phyloP scores from a whole-genome alignment of 441 rosid genomes.

The Populus trichocarpa region DNA sequence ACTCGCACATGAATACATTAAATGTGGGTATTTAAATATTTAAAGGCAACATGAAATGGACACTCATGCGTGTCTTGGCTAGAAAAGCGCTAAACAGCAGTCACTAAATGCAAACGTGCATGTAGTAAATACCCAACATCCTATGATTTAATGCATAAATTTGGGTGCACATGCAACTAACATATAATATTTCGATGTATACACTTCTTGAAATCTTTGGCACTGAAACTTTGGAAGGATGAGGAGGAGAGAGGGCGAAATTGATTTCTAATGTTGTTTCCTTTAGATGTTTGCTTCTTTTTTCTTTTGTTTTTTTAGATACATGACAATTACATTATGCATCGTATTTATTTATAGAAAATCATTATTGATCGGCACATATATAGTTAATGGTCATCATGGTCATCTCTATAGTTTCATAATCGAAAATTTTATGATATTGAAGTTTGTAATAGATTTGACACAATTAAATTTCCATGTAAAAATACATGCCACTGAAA shows the following conservation, averaged over 20 bases:
- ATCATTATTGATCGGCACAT: too few relatives aligned
- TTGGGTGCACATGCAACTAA: slow-evolving; percentile 35
- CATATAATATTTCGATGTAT: not conserved
- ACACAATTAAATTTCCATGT: too few relatives aligned
- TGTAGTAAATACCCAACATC: slow-evolving; percentile 47
- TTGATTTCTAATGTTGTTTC: slow-evolving; percentile 17
- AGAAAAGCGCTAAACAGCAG: slow-evolving; percentile 36
- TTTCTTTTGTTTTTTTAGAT: not conserved
- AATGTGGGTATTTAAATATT: slow-evolving; percentile 31
- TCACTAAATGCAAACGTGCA: slow-evolving; percentile 50
- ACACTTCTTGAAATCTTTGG: not conserved
- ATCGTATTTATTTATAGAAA: too few relatives aligned
- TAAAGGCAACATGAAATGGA: slow-evolving; percentile 27
- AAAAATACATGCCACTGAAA: too few relatives aligned
- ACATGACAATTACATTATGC: not conserved
- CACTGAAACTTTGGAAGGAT: slow-evolving; percentile 21
- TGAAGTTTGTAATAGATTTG: too few relatives aligned
- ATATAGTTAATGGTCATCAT: too few relatives aligned
- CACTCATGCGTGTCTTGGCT: slow-evolving; percentile 29
- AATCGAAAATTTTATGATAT: too few relatives aligned
- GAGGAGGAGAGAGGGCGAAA: not conserved
- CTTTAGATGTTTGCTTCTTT: not conserved
- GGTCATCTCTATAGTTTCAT: too few relatives aligned
- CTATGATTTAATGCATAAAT: slow-evolving; percentile 40
- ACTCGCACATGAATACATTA: not conserved